phyloP scores from a whole-genome alignment of 176 grass and related monocot genomes.

The Pontederia paniculata region DNA sequence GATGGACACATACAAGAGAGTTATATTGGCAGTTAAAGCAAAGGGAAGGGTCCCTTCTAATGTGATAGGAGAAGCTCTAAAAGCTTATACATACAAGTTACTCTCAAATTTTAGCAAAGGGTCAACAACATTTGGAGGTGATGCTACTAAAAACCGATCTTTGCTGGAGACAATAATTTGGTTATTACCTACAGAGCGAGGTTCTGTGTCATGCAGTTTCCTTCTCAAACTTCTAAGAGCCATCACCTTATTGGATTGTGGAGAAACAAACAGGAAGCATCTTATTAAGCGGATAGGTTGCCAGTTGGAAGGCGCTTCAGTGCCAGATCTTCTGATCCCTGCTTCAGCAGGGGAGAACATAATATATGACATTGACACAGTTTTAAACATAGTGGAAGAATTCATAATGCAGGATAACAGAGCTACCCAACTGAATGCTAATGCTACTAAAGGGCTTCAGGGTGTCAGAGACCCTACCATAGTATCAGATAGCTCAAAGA shows the following conservation, averaged over 20 bases:
- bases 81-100: slow-evolving; percentile 81
- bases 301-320: slow-evolving; percentile 70
- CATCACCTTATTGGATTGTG: slow-evolving; percentile 47
- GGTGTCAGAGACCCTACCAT: slow-evolving; percentile 38
- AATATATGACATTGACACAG: slow-evolving; percentile 75
- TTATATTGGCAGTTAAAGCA: slow-evolving; percentile 60
- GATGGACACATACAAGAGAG: slow-evolving; percentile 62
- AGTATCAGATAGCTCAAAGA: slow-evolving; percentile 42
- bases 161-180: slow-evolving; percentile 76
- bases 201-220: slow-evolving; percentile 88
- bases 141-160: slow-evolving; percentile 35
- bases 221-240: slow-evolving; percentile 83
- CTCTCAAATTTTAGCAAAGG: slow-evolving; percentile 63
- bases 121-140: slow-evolving; percentile 61
- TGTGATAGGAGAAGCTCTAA: slow-evolving; percentile 81
- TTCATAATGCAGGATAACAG: slow-evolving; percentile 56
- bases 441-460: slow-evolving; percentile 5
- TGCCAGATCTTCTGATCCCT: slow-evolving; percentile 82
- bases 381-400: slow-evolving; percentile 78
- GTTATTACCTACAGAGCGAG: slow-evolving; percentile 69
- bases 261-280: slow-evolving; percentile 66
- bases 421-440: slow-evolving; percentile 31
- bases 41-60: slow-evolving; percentile 44
- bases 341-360: slow-evolving; percentile 46
- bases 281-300: slow-evolving; percentile 76